These are phyloP conservation scores for Platanthera zijinensis DNA, from an alignment of 106 monocot species.

Conservation along the genomic window DNA sequence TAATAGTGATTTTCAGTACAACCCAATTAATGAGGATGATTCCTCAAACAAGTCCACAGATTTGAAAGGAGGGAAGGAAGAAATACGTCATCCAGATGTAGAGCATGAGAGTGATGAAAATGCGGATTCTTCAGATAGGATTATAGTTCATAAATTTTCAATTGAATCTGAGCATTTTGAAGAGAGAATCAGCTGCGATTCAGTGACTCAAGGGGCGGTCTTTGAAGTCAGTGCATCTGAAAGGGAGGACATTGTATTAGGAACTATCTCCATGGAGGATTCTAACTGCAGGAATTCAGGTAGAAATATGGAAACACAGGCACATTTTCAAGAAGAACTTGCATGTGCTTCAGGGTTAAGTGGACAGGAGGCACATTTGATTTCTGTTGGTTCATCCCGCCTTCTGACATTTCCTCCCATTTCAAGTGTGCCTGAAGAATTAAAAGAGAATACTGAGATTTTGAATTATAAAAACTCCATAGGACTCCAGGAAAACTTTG, in stretches of 20 bases:
- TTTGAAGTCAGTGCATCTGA: not conserved
- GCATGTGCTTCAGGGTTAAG: constrained; percentile 7
- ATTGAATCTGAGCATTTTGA: constrained; percentile 8
- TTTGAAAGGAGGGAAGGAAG: not conserved
- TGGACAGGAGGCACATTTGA: constrained; percentile 15
- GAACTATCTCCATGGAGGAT: not conserved
- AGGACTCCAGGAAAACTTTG: not conserved
- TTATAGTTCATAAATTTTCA: constrained; percentile 6
- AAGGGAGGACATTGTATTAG: not conserved
- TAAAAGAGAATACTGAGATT: not conserved
- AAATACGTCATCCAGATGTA: not conserved
- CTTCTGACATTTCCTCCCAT: not conserved
- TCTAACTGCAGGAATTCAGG: not conserved
- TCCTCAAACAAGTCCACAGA: constrained; percentile 1
- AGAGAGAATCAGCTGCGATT: constrained; percentile 10
- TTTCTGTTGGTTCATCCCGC: not conserved
- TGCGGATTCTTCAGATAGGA: not conserved
- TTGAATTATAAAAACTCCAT: not conserved
- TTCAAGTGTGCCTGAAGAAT: not conserved
- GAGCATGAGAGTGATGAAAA: constrained; percentile 1
- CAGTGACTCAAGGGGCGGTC: not conserved
- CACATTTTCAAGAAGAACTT: constrained; percentile 12
- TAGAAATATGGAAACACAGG: constrained; percentile 7
- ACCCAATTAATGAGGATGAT: constrained; percentile 10
- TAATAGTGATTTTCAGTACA: constrained; percentile 2